phyloP scores from a whole-genome alignment of 2,329 filamentous ascomycete genomes.

The Ophidiomyces ophidiicola region DNA sequence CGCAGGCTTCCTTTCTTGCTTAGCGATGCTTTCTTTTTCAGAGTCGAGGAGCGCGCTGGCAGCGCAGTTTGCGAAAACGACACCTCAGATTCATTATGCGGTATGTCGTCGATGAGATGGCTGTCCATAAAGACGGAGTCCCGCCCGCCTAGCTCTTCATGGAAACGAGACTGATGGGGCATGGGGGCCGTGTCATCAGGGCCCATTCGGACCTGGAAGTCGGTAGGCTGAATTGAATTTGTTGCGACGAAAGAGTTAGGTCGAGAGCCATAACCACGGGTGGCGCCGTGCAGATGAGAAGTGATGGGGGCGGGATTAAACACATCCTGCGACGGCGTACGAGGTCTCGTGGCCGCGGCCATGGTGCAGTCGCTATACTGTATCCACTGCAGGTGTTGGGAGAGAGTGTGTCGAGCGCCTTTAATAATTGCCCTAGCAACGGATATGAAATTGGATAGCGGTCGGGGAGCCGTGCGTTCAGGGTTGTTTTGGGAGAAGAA shows the following conservation, averaged over 20 bases:
- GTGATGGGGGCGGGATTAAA: constrained; percentile 24
- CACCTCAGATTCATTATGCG: constrained; percentile 29
- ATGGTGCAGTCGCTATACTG: constrained; percentile 7
- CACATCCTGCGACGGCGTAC: constrained; percentile 30
- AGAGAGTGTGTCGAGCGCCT: too few species aligned
- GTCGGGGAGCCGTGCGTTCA: too few species aligned
- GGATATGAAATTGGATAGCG: too few species aligned
- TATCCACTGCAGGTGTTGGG: neutral
- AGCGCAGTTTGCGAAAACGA: constrained; percentile 28
- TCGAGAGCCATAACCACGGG: constrained; percentile 28
- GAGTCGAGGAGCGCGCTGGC: constrained; percentile 51
- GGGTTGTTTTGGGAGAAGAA: too few species aligned
- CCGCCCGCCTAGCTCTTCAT: constrained; percentile 31
- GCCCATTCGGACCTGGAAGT: constrained; percentile 28
- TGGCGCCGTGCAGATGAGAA: constrained; percentile 18
- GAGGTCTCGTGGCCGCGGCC: constrained; percentile 28
- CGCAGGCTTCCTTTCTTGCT: constrained; percentile 61
- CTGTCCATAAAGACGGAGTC: constrained; percentile 26
- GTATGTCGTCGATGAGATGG: constrained; percentile 2
- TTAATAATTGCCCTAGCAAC: too few species aligned
- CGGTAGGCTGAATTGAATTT: constrained; percentile 21
- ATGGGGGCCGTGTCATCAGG: constrained; percentile 22
- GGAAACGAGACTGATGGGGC: constrained; percentile 28
- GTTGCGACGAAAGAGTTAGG: constrained; percentile 32
- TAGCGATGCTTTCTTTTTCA: constrained; percentile 68